Base-by-base conservation (phyloP, 345 rosid species). In the Kandelia obovata region DNA sequence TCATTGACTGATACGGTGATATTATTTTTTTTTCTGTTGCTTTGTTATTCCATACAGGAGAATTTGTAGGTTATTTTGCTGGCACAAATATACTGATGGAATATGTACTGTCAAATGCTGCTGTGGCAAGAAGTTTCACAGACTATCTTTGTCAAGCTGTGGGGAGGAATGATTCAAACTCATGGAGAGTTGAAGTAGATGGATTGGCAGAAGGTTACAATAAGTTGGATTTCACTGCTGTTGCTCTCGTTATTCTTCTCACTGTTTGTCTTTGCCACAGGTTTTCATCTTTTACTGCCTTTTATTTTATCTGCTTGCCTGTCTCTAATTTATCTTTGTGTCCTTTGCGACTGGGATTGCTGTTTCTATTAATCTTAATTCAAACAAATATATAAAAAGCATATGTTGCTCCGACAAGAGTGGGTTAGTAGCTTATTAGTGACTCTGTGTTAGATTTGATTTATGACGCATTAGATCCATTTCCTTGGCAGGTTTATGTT, bases 61-160 rank as follows among this genome's bases (percentile, higher is more conserved):
- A 93, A 62, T 93, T 93, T 72, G 79, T 83, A 43, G 98, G 94
- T 23, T 93, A 89, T 71, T 90, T 93, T 71, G 98, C 89, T 47
- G 98, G 98, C 59, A 84, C 87, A 57, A 93, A 93, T 76, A 90
- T 93, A 77, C 70, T 93, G 20, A 78, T 93, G 89, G 98, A 90
- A 80, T 93, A 93, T 71, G 96, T 93, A 21, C 64, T 93, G 63
- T 93, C 98, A 61, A 93, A 93, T 72, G 98, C 97, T 7, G 98
- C 91, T 25, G 97, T 89, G 8, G 94, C 98, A 23, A 86, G 98
- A 82, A 89, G 77, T 71, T 93, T 93, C 56, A 93, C 97, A 3
- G 96, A 90, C 65, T 91, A 93, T 71, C 62, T 89, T 37, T 86
- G 93, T 73, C 76, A 78, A 13, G 83, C 96, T n/a, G 69, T 91